phyloP scores from a whole-genome alignment of 306 rosid genomes.

The Herpetospermum pedunculosum region DNA sequence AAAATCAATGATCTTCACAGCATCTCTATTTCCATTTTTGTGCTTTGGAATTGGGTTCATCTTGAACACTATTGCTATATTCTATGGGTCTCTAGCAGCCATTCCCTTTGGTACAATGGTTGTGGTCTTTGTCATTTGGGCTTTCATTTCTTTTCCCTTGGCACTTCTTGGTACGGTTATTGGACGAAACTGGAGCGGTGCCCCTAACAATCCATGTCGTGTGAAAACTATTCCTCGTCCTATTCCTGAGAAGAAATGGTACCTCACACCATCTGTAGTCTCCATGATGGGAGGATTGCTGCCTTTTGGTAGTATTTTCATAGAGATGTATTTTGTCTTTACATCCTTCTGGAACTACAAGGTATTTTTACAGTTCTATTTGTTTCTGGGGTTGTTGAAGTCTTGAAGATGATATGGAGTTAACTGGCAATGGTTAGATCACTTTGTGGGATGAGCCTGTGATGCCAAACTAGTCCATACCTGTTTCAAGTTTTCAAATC shows the following conservation, averaged over 20 bases:
- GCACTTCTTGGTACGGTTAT: constrained; percentile 99
- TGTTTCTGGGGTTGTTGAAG: background rate
- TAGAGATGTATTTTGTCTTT: constrained; percentile 99
- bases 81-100: constrained; percentile 97
- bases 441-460: background rate
- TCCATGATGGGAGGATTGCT: constrained; percentile 99
- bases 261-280: constrained; percentile 92
- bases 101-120: constrained; percentile 98
- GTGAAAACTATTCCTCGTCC: constrained; percentile 99
- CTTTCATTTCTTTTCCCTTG: constrained; percentile 91
- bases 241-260: constrained; percentile 99
- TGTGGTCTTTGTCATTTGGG: constrained; percentile 98
- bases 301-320: constrained; percentile 98
- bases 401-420: background rate
- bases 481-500: background rate
- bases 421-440: background rate
- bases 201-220: constrained; percentile 97
- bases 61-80: constrained; percentile 88
- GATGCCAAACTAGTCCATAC: background rate
- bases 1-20: constrained; percentile 97
- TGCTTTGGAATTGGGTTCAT: constrained; percentile 95
- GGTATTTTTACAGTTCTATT: constrained; percentile 17
- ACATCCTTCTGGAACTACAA: constrained; percentile 99
- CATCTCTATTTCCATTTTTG: constrained; percentile 88
- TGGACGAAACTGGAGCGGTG: constrained; percentile 99